Percentiles rank a stretch among this genome's conserved stretches.
phyloP scores from a whole-genome alignment of 352 stramenopile genomes.

The Phytophthora syringae region DNA sequence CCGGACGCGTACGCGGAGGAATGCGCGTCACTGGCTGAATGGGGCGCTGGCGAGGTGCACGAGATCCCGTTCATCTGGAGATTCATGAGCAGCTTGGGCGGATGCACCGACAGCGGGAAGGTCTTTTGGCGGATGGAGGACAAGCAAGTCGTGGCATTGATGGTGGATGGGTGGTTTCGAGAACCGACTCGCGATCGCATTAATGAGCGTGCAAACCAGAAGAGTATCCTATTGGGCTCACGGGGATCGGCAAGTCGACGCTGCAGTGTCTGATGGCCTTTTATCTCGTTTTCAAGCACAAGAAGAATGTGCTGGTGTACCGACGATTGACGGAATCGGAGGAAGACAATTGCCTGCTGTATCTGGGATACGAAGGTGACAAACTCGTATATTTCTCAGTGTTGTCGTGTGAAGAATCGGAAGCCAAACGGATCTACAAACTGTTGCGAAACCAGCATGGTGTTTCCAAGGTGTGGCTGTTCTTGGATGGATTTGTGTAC shows the following conservation, averaged over 20 bases:
- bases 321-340: slow-evolving; percentile 19
- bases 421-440: neutral
- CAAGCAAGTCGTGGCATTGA: slow-evolving; percentile 17
- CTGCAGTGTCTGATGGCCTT: slow-evolving; percentile 40
- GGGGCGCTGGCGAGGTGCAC: slow-evolving; percentile 4
- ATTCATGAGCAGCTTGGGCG: slow-evolving; percentile 24
- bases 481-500: slow-evolving; percentile 12
- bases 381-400: slow-evolving; percentile 18
- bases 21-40: slow-evolving; percentile 1
- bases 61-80: slow-evolving; percentile 25
- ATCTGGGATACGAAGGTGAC: slow-evolving; percentile 14
- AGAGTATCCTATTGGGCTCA: slow-evolving; percentile 33
- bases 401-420: neutral
- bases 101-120: slow-evolving; percentile 23
- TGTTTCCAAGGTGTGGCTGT: slow-evolving; percentile 14
- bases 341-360: slow-evolving; percentile 11
- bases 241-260: slow-evolving; percentile 38
- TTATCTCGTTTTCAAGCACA: slow-evolving; percentile 35
- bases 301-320: slow-evolving; percentile 44
- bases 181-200: slow-evolving; percentile 16
- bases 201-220: slow-evolving; percentile 23
- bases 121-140: slow-evolving; percentile 35
- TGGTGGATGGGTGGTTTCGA: slow-evolving; percentile 28
- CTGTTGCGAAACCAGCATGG: neutral
- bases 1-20: slow-evolving; percentile 5